Evolutionary conservation across 176 grass and related monocot species (phyloP), one percentile per base, ranked within the genome.

Genomic region (Miscanthus lutarioriparius): DNA sequence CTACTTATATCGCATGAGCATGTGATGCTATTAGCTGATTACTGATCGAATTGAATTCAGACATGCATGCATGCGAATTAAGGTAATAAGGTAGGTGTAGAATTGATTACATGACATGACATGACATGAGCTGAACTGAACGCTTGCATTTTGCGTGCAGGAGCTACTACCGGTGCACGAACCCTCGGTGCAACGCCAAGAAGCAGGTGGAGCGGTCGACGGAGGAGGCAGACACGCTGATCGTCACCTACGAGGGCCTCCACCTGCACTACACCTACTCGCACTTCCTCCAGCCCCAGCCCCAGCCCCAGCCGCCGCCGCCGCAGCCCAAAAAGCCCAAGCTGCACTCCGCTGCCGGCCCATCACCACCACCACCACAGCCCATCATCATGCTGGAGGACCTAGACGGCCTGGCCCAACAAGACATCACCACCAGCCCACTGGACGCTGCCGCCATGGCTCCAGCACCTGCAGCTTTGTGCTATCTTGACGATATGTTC

Each of bases 101-200:
- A 49, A 6, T 49, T 49, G 47, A 48, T 48, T 13, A 4, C 44
- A 10, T 47, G 44, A 47, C 13, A 45, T 47, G 44, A 47, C 13
- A 45, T 10, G 39, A 41, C 39, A 41, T 10, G 39, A 41, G 9
- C 39, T 45, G 43, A 45, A 40, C 39, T 40, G 39, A 40, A 40
- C 39, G 39, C 39, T 40, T 40, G 33, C 33, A 35, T 35, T 35
- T 47, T 49, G 47, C 15, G 5, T 58, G 20, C 56, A 98, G 96
- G 96, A 98, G 96, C 80, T 98, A 98, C 74, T 98, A 98, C 73
- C 90, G 91, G 1, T 98, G 96, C 96, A 98, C 93, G 83, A 98
- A 98, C 73, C 96, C 96, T 15, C 85, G 96, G 39, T 98, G 96
- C 91, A 93, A 92, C 53, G 96, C 96, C 2, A 98, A 98, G 82